phyloP scores from a whole-genome alignment of 192 early-diverging fungal species.

The Backusella australiensis region DNA sequence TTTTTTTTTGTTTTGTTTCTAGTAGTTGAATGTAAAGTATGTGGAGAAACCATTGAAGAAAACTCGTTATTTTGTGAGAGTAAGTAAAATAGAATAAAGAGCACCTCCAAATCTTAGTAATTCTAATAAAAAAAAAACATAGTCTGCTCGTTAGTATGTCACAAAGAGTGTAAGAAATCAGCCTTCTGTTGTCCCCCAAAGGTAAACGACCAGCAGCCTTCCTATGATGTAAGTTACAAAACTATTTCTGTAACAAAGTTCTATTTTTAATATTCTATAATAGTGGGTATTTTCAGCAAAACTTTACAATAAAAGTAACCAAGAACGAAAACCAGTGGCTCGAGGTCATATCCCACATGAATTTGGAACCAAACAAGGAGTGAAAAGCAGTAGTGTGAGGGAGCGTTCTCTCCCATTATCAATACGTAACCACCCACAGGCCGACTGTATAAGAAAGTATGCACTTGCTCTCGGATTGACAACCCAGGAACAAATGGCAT shows the following conservation, averaged over 20 bases:
- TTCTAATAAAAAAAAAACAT: neutral
- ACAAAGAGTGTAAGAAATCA: conserved; percentile 24
- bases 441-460: conserved; percentile 16
- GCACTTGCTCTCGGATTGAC: conserved; percentile 19
- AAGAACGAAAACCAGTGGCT: neutral
- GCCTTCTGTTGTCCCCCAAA: conserved; percentile 31
- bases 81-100: conserved; percentile 8
- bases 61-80: conserved; percentile 53
- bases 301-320: conserved; percentile 14
- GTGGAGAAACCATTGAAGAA: conserved; percentile 40
- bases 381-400: neutral
- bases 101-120: neutral
- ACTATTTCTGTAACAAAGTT: neutral
- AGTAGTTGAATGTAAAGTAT: conserved; percentile 50
- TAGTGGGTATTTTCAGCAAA: conserved; percentile 34
- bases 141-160: conserved; percentile 34
- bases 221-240: conserved; percentile 28
- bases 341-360: neutral
- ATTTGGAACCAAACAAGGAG: neutral
- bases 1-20: neutral
- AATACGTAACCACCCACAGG: conserved; percentile 16
- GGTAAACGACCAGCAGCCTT: conserved; percentile 30
- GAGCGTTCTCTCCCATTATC: neutral
- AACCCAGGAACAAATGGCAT: conserved; percentile 16
- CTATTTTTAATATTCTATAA: conserved; percentile 1